Conservation (phyloP, 2,329 filamentous ascomycete species). For the Epichloe brachyelytri region DNA sequence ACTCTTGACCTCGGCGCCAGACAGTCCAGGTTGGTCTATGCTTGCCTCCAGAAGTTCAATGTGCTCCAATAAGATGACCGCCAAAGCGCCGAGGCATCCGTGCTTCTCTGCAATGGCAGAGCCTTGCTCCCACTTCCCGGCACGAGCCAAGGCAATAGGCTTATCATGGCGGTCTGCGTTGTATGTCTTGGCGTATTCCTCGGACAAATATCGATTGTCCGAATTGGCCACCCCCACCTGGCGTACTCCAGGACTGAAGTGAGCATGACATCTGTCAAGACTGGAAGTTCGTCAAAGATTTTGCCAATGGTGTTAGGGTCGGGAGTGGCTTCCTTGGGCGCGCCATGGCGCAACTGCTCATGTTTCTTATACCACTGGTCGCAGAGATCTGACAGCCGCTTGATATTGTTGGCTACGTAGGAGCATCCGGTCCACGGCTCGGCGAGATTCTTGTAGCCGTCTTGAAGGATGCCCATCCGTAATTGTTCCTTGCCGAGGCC, state of each 20-base stretch:
- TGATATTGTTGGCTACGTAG: slow-evolving; percentile 47
- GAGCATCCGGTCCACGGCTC: slow-evolving; percentile 76
- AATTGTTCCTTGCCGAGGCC: slow-evolving; percentile 57
- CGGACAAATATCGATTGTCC: slow-evolving; percentile 28
- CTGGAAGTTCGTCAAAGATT: slow-evolving; percentile 35
- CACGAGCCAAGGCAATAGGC: slow-evolving; percentile 38
- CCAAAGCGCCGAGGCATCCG: slow-evolving; percentile 39
- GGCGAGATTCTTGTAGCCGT: slow-evolving; percentile 55
- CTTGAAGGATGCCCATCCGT: slow-evolving; percentile 48
- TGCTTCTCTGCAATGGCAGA: slow-evolving; percentile 47
- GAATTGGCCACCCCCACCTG: slow-evolving; percentile 34
- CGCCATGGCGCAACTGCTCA: slow-evolving; percentile 18
- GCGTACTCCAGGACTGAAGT: slow-evolving; percentile 40
- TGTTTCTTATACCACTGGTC: slow-evolving; percentile 41
- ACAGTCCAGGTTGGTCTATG: slow-evolving; percentile 15
- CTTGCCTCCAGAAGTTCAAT: slow-evolving; percentile 27
- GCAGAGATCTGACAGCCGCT: slow-evolving; percentile 46
- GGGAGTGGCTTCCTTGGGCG: slow-evolving; percentile 20
- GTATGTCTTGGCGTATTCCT: slow-evolving; percentile 36
- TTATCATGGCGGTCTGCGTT: slow-evolving; percentile 37
- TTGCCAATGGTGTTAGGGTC: slow-evolving; percentile 29
- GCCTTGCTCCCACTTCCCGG: slow-evolving; percentile 43
- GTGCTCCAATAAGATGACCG: slow-evolving; percentile 42
- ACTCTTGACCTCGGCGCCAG: slow-evolving; percentile 16
- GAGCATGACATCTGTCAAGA: slow-evolving; percentile 42